A percentile compares a stretch with the other conserved stretches of the same genome.
These are phyloP conservation scores for Microsporum canis DNA, from an alignment of 2,329 filamentous ascomycete genomes.

Conservation along the genomic window DNA sequence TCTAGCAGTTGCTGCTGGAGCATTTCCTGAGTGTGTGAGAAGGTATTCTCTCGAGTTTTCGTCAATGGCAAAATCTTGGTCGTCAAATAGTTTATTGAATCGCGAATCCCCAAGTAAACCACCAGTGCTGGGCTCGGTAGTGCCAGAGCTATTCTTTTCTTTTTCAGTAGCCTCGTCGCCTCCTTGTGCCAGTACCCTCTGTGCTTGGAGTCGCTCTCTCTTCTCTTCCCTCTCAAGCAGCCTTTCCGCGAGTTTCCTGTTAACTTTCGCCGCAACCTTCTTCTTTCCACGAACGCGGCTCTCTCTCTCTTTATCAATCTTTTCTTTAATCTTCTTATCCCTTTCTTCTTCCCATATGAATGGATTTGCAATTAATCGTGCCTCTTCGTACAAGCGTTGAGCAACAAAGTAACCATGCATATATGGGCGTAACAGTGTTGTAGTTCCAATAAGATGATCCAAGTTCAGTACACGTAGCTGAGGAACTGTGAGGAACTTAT, in stretches of 20 bases:
- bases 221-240: constrained; percentile 51
- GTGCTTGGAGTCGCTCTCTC: constrained; percentile 34
- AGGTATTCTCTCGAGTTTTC: constrained; percentile 80
- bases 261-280: constrained; percentile 84
- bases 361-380: constrained; percentile 81
- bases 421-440: constrained; percentile 79
- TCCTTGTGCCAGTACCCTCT: constrained; percentile 42
- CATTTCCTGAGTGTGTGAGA: constrained; percentile 78
- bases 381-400: constrained; percentile 90
- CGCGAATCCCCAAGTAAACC: constrained; percentile 71
- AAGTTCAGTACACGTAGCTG: constrained; percentile 79
- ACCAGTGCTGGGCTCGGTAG: background rate
- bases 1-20: constrained; percentile 22
- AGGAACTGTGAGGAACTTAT: constrained; percentile 87
- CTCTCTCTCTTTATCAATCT: constrained; percentile 93
- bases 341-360: constrained; percentile 89
- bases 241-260: constrained; percentile 54
- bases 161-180: constrained; percentile 40
- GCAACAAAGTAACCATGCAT: constrained; percentile 99
- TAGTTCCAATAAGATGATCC: constrained; percentile 80
- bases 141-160: constrained; percentile 15
- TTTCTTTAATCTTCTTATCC: constrained; percentile 81
- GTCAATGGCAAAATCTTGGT: constrained; percentile 86
- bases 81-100: constrained; percentile 81
- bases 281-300: constrained; percentile 87